phyloP scores from a whole-genome alignment of 1,284 basidiomycete species.

The Phylloporus sp. region DNA sequence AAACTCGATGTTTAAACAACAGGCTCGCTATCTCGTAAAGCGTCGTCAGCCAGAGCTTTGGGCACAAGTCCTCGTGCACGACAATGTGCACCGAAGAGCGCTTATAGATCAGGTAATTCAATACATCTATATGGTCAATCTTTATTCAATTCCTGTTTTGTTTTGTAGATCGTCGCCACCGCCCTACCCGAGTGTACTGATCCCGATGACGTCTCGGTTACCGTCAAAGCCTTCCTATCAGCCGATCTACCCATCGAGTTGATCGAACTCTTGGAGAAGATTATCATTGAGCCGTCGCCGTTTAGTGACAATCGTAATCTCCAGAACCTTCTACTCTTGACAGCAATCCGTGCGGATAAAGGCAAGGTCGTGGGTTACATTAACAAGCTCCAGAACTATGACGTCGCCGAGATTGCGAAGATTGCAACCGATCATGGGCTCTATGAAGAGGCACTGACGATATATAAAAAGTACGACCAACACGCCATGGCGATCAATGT shows the following conservation, averaged over 20 bases:
- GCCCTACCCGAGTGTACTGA: conserved; percentile 98
- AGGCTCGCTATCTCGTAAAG: conserved; percentile 97
- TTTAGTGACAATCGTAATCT: conserved; percentile 98
- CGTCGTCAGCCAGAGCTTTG: conserved; percentile 95
- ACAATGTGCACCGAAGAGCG: conserved; percentile 92
- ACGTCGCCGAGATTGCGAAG: conserved; percentile 93
- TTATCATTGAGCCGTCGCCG: conserved; percentile 95
- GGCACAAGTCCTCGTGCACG: conserved; percentile 91
- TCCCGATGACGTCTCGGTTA: conserved; percentile 97
- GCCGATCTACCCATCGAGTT: conserved; percentile 97
- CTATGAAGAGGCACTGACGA: conserved; percentile 95
- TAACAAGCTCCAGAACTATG: conserved; percentile 96
- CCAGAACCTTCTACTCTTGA: conserved; percentile 94
- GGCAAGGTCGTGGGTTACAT: conserved; percentile 99
- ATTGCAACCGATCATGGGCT: conserved; percentile 97
- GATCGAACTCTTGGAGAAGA: conserved; percentile 98
- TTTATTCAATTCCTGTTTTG: conserved; percentile 4
- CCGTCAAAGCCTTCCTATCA: conserved; percentile 98
- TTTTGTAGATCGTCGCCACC: conserved; percentile 90
- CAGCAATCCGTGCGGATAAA: conserved; percentile 97
- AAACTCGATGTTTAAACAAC: conserved; percentile 99
- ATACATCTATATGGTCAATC: not conserved
- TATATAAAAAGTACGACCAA: conserved; percentile 95
- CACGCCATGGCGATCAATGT: conserved; percentile 97
- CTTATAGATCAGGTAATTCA: conserved; percentile 89